Evolutionary conservation across 495 filamentous ascomycete genomes (phyloP).

Genomic region (Chaetomidium leptoderma): DNA sequence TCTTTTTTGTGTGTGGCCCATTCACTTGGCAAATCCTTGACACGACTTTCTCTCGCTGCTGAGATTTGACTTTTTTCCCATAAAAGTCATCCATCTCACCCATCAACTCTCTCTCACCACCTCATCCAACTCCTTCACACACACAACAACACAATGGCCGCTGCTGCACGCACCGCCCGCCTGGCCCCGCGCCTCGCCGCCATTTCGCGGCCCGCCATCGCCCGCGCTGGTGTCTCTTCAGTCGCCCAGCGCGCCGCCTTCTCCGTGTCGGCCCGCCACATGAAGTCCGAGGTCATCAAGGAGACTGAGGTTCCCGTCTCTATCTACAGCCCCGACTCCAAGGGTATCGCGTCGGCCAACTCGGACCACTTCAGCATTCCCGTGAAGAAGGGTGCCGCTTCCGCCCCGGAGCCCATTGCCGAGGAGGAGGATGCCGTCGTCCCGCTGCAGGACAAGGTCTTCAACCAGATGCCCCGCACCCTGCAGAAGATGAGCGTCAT

Average conservation of each 20-base stretch:
- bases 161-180: constrained; percentile 35
- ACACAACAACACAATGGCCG: constrained; percentile 36
- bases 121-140: background rate
- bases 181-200: constrained; percentile 33
- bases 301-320: constrained; percentile 50
- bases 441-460: constrained; percentile 44
- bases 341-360: constrained; percentile 41
- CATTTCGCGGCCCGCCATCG: constrained; percentile 31
- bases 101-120: background rate
- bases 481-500: constrained; percentile 61
- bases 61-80: background rate
- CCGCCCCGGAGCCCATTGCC: constrained; percentile 27
- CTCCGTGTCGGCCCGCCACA: constrained; percentile 34
- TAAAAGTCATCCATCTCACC: background rate
- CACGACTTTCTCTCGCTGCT: background rate
- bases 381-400: constrained; percentile 56
- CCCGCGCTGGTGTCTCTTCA: constrained; percentile 13
- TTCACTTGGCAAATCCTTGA: background rate
- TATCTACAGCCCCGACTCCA: constrained; percentile 43
- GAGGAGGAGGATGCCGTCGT: constrained; percentile 34
- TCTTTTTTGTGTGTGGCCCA: too few relatives aligned
- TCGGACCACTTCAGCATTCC: constrained; percentile 73
- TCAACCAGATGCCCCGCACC: constrained; percentile 50
- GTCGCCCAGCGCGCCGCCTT: constrained; percentile 35
- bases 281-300: constrained; percentile 46